These are phyloP conservation scores for Setomelanomma holmii DNA, from an alignment of 2,329 filamentous ascomycete species.

Conservation along the genomic window DNA sequence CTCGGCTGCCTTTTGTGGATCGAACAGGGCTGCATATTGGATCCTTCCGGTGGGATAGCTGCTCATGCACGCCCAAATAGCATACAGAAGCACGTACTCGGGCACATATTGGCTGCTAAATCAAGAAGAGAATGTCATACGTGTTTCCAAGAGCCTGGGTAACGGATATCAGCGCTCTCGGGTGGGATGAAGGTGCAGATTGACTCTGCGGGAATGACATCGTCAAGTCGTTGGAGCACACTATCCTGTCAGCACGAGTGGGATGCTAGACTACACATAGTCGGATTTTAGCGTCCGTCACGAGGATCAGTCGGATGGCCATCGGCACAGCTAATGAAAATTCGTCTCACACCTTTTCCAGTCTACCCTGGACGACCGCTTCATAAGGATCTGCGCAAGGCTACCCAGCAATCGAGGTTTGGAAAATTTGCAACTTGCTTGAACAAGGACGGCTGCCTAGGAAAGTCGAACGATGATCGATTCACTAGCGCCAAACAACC, in stretches of 20 bases:
- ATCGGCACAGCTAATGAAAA: not conserved
- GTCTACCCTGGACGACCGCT: too few species aligned
- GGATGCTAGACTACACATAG: not conserved
- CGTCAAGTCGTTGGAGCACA: constrained; percentile 16
- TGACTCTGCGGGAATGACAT: not conserved
- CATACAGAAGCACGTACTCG: constrained; percentile 18
- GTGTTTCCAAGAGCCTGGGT: constrained; percentile 23
- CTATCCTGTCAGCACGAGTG: not conserved
- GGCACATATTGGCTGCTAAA: constrained; percentile 9
- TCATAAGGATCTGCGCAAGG: too few species aligned
- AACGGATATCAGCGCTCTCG: constrained; percentile 32
- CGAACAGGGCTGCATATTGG: not conserved
- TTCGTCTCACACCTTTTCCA: too few species aligned
- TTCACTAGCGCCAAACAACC: not conserved
- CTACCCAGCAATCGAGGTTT: too few species aligned
- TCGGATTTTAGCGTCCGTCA: too few species aligned
- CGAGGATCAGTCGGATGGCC: not conserved
- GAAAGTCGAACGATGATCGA: not conserved
- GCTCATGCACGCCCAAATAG: constrained; percentile 3
- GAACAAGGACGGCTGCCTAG: too few species aligned
- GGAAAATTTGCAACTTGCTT: too few species aligned
- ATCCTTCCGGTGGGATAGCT: not conserved
- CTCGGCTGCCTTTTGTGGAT: constrained; percentile 20
- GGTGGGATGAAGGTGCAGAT: not conserved
- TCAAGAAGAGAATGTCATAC: not conserved